phyloP scores from a whole-genome alignment of 441 rosid genomes.

The Erodium moschatum region DNA sequence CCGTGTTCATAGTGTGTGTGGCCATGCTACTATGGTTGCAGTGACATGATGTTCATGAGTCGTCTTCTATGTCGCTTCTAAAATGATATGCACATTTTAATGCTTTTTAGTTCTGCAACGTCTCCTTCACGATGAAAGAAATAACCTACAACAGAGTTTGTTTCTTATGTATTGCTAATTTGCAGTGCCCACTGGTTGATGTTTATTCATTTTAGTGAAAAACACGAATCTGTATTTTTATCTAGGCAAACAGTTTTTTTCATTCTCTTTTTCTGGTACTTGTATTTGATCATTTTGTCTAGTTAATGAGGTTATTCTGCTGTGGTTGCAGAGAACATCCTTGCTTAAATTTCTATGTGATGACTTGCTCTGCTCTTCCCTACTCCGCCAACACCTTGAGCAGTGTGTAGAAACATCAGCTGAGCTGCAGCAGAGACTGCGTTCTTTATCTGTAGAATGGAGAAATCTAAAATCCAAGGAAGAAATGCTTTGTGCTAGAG shows the following conservation, averaged over 20 bases:
- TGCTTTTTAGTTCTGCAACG: background rate
- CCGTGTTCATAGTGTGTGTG: background rate
- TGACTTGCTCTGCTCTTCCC: conserved; percentile 75
- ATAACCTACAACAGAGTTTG: background rate
- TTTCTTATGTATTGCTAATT: background rate
- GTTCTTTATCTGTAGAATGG: conserved; percentile 54
- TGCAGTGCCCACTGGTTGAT: background rate
- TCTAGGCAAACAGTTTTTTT: background rate
- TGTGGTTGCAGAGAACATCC: conserved; percentile 66
- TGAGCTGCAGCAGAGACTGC: conserved; percentile 85
- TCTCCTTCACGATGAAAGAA: background rate
- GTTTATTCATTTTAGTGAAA: background rate
- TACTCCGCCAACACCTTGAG: conserved; percentile 88
- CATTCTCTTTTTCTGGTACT: background rate
- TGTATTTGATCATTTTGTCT: conserved; percentile 8
- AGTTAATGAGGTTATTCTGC: conserved; percentile 1
- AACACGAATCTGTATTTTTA: background rate
- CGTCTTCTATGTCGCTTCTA: background rate
- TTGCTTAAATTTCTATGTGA: conserved; percentile 81
- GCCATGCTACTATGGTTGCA: conserved; percentile 6
- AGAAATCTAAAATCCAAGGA: conserved; percentile 63
- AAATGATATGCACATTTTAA: background rate
- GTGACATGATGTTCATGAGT: background rate
- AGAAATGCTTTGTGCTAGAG: conserved; percentile 55
- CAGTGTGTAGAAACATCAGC: conserved; percentile 62